These are phyloP conservation scores for Kwoniella dejecticola DNA, from an alignment of 768 basidiomycete species.

Conservation along the genomic window DNA sequence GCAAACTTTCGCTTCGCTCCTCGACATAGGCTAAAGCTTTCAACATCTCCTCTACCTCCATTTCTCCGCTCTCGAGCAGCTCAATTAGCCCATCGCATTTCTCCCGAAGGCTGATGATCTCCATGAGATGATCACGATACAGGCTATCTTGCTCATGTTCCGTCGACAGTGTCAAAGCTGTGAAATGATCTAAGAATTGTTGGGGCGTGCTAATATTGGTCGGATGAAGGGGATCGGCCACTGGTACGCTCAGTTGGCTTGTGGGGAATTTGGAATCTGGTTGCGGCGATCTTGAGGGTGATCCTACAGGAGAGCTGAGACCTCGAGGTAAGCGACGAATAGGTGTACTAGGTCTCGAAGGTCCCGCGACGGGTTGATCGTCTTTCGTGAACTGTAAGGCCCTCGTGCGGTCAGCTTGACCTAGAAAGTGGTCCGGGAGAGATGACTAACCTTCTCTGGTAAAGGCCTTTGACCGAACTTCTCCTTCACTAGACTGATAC, in stretches of 20 bases:
- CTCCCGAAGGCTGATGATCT: constrained; percentile 71
- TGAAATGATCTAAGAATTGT: constrained; percentile 96
- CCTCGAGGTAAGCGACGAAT: constrained; percentile 3
- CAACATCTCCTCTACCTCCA: constrained; percentile 76
- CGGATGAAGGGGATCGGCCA: constrained; percentile 31
- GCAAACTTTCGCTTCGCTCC: constrained; percentile 84
- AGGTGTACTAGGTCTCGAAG: constrained; percentile 36
- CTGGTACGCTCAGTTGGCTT: constrained; percentile 16
- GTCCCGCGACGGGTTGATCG: constrained; percentile 23
- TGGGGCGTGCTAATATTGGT: constrained; percentile 75
- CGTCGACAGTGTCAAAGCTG: constrained; percentile 82
- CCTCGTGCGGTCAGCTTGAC: not conserved
- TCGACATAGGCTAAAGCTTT: constrained; percentile 85
- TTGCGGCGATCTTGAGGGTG: constrained; percentile 28
- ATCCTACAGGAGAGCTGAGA: not conserved
- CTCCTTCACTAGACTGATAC: constrained; percentile 66
- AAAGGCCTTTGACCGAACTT: constrained; percentile 66
- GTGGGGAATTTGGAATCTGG: constrained; percentile 4
- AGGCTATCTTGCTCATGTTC: constrained; percentile 92
- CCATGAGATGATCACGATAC: constrained; percentile 80
- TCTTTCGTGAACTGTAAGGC: constrained; percentile 14
- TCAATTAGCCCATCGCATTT: constrained; percentile 76
- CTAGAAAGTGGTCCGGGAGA: not conserved
- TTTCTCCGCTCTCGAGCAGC: constrained; percentile 71
- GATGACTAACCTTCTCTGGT: constrained; percentile 69